A percentile compares a stretch with the other conserved stretches of the same genome.
These are phyloP conservation scores for Pyropia haitanensis DNA, from an alignment of 23 red algal species.

Conservation along the genomic window DNA sequence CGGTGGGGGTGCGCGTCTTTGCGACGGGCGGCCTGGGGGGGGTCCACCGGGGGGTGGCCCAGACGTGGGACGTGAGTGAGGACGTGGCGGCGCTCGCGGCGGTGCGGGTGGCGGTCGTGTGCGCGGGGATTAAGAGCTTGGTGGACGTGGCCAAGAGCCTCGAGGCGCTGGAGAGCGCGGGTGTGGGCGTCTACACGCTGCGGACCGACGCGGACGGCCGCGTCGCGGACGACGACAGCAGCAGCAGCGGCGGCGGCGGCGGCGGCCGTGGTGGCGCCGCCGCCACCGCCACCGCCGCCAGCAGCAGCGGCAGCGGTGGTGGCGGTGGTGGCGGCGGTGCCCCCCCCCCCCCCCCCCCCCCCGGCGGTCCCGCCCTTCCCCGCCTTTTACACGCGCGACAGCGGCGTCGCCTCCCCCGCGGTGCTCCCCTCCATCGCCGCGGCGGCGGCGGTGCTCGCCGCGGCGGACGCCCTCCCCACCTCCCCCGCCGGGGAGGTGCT, in stretches of 20 bases:
- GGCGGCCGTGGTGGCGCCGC: too few species aligned
- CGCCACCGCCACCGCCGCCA: too few species aligned
- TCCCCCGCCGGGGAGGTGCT: constrained; percentile 27
- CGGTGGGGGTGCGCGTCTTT: constrained; percentile 67
- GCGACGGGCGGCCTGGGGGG: constrained; percentile 89
- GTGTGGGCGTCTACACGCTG: constrained; percentile 51
- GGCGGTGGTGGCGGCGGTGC: too few species aligned
- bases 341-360: too few species aligned
- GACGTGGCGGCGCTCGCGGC: constrained; percentile 53
- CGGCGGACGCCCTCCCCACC: not conserved
- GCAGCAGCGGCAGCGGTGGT: too few species aligned
- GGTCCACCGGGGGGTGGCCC: constrained; percentile 49
- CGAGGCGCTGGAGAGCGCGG: constrained; percentile 64
- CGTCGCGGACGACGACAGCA: too few species aligned
- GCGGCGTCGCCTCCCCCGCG: constrained; percentile 20
- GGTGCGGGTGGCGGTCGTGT: constrained; percentile 61
- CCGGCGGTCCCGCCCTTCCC: constrained; percentile 18
- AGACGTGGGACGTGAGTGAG: constrained; percentile 46
- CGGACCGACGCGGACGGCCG: constrained; percentile 1
- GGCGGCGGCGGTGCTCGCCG: constrained; percentile 26
- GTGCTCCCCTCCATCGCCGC: constrained; percentile 24
- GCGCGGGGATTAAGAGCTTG: constrained; percentile 65
- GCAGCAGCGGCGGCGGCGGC: too few species aligned
- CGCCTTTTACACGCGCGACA: constrained; percentile 55
- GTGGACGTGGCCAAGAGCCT: constrained; percentile 77